Evolutionary conservation across 306 rosid genomes (phyloP), one percentile per base, ranked within the genome.

Genomic region (Dicorynia guianensis): DNA sequence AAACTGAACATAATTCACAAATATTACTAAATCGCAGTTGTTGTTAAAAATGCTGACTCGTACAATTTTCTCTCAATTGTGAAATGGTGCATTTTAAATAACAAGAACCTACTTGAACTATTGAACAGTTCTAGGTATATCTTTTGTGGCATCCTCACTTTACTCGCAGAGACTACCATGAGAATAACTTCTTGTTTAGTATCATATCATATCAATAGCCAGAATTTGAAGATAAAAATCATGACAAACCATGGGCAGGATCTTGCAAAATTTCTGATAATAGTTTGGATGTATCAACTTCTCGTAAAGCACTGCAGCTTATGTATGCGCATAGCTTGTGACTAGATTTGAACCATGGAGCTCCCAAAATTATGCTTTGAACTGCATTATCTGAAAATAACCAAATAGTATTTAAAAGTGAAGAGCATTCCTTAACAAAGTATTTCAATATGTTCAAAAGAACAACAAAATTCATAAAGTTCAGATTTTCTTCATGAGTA

Each of bases 301-400:
- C 99, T 13, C 96, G 89, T 19, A 95, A 79, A 52, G 97, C 87
- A 73, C 74, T 84, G 84, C 97, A 92, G 71, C 97, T 90, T 72
- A 95, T 89, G 77, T 92, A 95, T 6, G 96, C 96, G 71, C 99
- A 90, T 34, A 95, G 63, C 64, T 93, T 76, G 72, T 40, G 74
- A 80, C 88, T 83, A 20, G 97, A 87, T 85, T 76, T 85, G 77
- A 95, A 95, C 97, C 97, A 95, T 0, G 97, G 89, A 68, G 99
- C 86, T 52, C 74, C 92, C 77, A 87, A 54, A 62, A 95, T 75
- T 30, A 89, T 60, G 46, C 74, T 83, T 81, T 95, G 97, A 86
- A 95, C 82, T 19, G 77, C 87, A 67, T 79, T 62, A 72, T 95
- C 97, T 95, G 59, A 46, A 58, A 67, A 69, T 4, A 44, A 49